phyloP scores from a whole-genome alignment of 2,329 filamentous ascomycete genomes.

The Paracorniculantispora psalliotae region DNA sequence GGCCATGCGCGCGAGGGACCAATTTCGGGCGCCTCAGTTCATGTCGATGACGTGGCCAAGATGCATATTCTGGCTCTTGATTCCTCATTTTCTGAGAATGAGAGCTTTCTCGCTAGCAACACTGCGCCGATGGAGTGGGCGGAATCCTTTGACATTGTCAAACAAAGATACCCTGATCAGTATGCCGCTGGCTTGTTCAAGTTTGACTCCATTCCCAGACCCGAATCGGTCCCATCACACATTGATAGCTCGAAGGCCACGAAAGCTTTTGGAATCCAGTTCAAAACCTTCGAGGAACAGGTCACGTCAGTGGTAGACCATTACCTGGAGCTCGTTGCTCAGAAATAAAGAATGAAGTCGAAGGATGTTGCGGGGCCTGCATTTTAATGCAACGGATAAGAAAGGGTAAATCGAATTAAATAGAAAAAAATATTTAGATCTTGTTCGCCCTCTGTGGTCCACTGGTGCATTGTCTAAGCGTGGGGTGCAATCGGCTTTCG shows the following conservation, averaged over 20 bases:
- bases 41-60: constrained; percentile 34
- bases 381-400: too few species aligned
- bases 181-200: constrained; percentile 17
- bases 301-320: constrained; percentile 30
- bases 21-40: constrained; percentile 28
- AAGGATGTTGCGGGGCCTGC: too few species aligned
- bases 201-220: constrained; percentile 11
- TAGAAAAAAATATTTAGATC: neutral
- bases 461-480: too few species aligned
- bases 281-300: constrained; percentile 29
- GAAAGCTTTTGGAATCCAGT: constrained; percentile 28
- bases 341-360: neutral
- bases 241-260: constrained; percentile 27
- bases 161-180: constrained; percentile 22
- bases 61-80: constrained; percentile 34
- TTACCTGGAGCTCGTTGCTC: constrained; percentile 25
- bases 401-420: neutral
- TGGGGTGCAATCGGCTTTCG: too few species aligned
- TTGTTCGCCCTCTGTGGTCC: too few species aligned
- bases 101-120: constrained; percentile 22
- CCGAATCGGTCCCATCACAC: neutral
- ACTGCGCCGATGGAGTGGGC: constrained; percentile 29
- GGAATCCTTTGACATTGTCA: constrained; percentile 33
- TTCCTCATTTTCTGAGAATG: constrained; percentile 25
- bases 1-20: constrained; percentile 22